These are phyloP conservation scores for Tetrahymena malaccensis DNA, from an alignment of 73 alveolate genomes.

Conservation along the genomic window DNA sequence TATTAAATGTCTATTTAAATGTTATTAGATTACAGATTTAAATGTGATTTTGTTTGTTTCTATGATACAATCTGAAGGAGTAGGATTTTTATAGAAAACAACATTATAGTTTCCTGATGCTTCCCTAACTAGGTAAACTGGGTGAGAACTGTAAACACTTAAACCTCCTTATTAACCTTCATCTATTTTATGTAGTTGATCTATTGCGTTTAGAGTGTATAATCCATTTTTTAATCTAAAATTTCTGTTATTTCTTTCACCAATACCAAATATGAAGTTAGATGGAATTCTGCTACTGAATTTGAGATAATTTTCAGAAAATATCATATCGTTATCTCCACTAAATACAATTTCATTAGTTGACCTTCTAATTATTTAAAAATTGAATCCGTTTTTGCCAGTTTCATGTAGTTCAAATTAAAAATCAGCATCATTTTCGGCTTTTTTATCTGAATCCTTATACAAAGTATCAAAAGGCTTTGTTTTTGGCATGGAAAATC, in stretches of 20 bases:
- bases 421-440: neutral
- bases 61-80: conserved; percentile 11
- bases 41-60: conserved; percentile 11
- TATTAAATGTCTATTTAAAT: neutral
- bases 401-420: neutral
- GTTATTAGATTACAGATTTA: neutral
- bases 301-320: neutral
- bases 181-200: conserved; percentile 67
- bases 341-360: neutral
- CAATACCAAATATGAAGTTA: conserved; percentile 73
- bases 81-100: conserved; percentile 7
- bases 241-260: conserved; percentile 82
- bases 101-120: conserved; percentile 23
- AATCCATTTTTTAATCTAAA: conserved; percentile 72
- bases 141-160: conserved; percentile 87
- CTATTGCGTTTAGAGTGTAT: conserved; percentile 82
- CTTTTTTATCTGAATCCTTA: neutral
- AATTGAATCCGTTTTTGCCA: neutral
- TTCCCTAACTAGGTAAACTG: conserved; percentile 69
- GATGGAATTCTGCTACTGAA: conserved; percentile 1
- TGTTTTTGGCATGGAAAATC: neutral
- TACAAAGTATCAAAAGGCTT: neutral
- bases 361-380: neutral
- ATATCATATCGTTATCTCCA: neutral
- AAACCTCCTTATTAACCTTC: conserved; percentile 87